Evolutionary conservation across 1,139 yeast genomes (phyloP), one percentile per base, ranked within the genome.

Genomic region (Zygosaccharomyces pseudobailii): DNA sequence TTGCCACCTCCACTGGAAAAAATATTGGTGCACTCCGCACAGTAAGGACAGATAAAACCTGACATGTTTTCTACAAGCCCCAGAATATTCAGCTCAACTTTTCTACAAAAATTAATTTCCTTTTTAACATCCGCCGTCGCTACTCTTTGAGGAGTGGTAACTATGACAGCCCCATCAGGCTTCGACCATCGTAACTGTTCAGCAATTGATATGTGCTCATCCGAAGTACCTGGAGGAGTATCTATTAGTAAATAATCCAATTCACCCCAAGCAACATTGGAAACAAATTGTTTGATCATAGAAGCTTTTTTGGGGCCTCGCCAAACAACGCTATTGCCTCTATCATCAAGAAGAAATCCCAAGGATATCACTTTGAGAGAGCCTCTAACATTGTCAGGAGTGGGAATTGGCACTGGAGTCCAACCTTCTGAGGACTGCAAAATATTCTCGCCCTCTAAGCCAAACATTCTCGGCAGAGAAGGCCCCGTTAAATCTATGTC

Each of bases 221-320:
- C 99, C 0, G 96, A 85, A 0, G 99, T 92, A 0, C 99, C 99
- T 0, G 99, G 99, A 0, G 99, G 99, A 0, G 99, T 92, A 62
- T 94, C 99, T 6, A 94, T 90, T 37, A 94, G 71, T 48, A 94
- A 69, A 62, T 87, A 94, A 65, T 90, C 97, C 41, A 84, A 65
- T 17, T 75, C 76, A 0, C 89, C 96, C 98, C 98, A 94, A 19
- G 80, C 79, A 1, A 92, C 96, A 64, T 92, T 97, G 52, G 81
- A 80, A 39, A 94, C 72, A 62, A 94, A 90, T 67, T 94, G 99
- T 48, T 92, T 78, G 38, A 94, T 87, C 97, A 94, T 92, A 21
- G 97, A 96, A 0, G 97, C 90, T 65, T 94, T 94, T 67, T 90
- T 89, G 2, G 99, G 98, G 0, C 99, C 99, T 61, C 97, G 75